A percentile compares a stretch with the other conserved stretches of the same genome.
phyloP scores from a whole-genome alignment of 78 protist species.

The Reticulomyxa filosa region DNA sequence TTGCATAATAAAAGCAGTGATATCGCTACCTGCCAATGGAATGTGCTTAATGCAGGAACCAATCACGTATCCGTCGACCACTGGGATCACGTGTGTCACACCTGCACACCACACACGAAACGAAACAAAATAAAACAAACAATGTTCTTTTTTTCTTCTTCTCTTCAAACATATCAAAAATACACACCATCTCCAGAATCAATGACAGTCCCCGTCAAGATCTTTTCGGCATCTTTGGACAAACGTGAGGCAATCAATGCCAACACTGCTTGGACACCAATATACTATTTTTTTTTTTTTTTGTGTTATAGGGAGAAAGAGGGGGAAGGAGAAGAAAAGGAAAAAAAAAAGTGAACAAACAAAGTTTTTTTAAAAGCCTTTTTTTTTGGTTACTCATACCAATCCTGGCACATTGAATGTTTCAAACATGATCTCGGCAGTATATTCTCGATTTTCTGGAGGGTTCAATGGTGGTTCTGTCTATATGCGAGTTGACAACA shows the following conservation, averaged over 20 bases:
- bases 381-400: neutral
- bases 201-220: conserved; percentile 88
- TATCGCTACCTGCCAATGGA: conserved; percentile 92
- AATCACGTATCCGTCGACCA: conserved; percentile 92
- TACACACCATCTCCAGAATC: conserved; percentile 97
- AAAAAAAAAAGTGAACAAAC: no score
- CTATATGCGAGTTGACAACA: conserved; percentile 14
- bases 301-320: neutral
- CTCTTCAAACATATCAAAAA: no score
- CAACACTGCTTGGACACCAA: conserved; percentile 96
- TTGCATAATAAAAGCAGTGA: conserved; percentile 80
- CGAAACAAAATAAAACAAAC: no score
- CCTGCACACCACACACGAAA: no score
- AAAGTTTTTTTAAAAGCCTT: neutral
- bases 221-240: conserved; percentile 10
- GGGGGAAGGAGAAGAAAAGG: neutral
- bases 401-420: conserved; percentile 78
- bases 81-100: conserved; percentile 98
- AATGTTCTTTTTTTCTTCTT: no score
- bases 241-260: conserved; percentile 74
- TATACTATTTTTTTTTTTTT: conserved; percentile 56
- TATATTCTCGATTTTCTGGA: conserved; percentile 96
- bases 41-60: conserved; percentile 82
- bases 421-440: conserved; percentile 98
- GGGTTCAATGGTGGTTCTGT: conserved; percentile 96